Conservation (phyloP, 768 basidiomycete species). For the Russula sp. region DNA sequence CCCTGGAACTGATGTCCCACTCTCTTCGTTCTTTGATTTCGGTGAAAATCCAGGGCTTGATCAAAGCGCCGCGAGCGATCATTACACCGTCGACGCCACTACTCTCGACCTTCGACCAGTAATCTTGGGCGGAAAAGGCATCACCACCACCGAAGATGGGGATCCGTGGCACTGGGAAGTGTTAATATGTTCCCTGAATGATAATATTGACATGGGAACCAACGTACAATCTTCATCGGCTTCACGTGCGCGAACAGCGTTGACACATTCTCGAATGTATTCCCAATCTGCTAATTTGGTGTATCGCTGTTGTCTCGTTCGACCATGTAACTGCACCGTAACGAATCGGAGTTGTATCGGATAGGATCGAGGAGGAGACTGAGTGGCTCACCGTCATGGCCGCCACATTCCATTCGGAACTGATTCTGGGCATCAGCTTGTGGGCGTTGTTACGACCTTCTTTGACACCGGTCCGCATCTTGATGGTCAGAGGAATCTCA, state of each 20-base stretch:
- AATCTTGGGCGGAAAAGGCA: conserved; percentile 83
- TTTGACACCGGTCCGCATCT: conserved; percentile 90
- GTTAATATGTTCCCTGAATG: conserved; percentile 4
- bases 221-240: conserved; percentile 65
- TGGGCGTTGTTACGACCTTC: conserved; percentile 83
- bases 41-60: conserved; percentile 96
- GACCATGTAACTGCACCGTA: conserved; percentile 82
- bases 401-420: conserved; percentile 50
- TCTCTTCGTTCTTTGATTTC: conserved; percentile 90
- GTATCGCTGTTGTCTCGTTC: conserved; percentile 93
- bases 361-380: neutral
- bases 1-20: conserved; percentile 88
- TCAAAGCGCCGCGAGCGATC: conserved; percentile 91
- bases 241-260: conserved; percentile 68
- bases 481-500: conserved; percentile 87
- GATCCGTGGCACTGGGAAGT: conserved; percentile 66
- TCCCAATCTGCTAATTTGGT: conserved; percentile 91
- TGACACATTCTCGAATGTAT: conserved; percentile 86
- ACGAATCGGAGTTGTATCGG: neutral
- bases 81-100: conserved; percentile 92
- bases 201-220: neutral
- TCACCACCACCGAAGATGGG: conserved; percentile 98
- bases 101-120: conserved; percentile 71
- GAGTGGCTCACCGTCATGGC: conserved; percentile 49
- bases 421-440: conserved; percentile 82